These are phyloP conservation scores for Pyrenula massariospora DNA, from an alignment of 495 filamentous ascomycete species.

Conservation along the genomic window DNA sequence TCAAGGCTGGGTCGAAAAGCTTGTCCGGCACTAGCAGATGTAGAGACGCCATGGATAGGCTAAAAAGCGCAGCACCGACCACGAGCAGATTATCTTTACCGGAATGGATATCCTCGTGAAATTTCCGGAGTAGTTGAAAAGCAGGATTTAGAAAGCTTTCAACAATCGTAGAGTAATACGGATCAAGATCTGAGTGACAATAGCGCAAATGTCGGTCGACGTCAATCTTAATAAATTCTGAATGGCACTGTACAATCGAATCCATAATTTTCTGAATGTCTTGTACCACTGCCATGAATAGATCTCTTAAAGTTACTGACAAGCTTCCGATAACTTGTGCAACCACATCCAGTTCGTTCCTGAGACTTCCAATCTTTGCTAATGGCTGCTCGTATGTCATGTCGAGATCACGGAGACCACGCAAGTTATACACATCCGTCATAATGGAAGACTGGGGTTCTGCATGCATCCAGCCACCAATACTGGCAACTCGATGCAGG, in stretches of 20 bases:
- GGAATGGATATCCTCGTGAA: not conserved
- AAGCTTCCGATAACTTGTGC: not conserved
- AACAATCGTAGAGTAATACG: not conserved
- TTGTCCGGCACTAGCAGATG: constrained; percentile 77
- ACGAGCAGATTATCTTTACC: not conserved
- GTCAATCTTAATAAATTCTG: not conserved
- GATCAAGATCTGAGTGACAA: not conserved
- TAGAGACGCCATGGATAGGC: constrained; percentile 35
- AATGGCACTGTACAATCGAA: not conserved
- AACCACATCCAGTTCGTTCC: not conserved
- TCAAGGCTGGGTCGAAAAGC: constrained; percentile 75
- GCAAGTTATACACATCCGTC: not conserved
- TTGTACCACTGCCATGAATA: not conserved
- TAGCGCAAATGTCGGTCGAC: not conserved
- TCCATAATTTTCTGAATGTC: not conserved
- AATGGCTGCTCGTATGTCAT: not conserved
- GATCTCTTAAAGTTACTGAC: not conserved
- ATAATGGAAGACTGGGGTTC: not conserved
- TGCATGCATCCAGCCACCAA: not conserved
- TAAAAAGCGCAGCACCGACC: constrained; percentile 9
- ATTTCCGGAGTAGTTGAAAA: not conserved
- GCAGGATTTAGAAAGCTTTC: not conserved
- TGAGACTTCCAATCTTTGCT: not conserved
- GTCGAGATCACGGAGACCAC: not conserved
- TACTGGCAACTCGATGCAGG: not conserved